A percentile compares a stretch with the other conserved stretches of the same genome.
phyloP scores from a whole-genome alignment of 169 alveolate genomes.

The Plasmodium ovale region DNA sequence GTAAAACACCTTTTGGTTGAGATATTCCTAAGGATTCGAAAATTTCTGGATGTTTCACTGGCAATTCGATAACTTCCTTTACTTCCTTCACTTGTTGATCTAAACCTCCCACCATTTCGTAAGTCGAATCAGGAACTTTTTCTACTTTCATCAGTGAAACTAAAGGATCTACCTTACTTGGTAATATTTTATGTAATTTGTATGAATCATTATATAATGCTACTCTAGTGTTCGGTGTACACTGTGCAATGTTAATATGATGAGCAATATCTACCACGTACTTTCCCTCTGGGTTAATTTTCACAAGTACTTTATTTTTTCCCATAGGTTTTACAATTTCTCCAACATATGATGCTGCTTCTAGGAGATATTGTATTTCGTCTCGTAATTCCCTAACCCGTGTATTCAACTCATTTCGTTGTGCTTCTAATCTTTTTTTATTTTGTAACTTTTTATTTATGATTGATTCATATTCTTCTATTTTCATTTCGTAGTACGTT shows the following conservation, averaged over 20 bases:
- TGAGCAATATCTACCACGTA: conserved; percentile 95
- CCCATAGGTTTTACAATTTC: conserved; percentile 99
- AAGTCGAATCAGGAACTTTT: conserved; percentile 99
- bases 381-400: conserved; percentile 96
- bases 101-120: conserved; percentile 99
- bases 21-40: conserved; percentile 98
- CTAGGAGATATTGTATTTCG: conserved; percentile 93
- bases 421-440: conserved; percentile 96
- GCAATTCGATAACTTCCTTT: conserved; percentile 99
- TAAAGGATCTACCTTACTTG: conserved; percentile 98
- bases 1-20: conserved; percentile 95
- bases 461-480: conserved; percentile 85
- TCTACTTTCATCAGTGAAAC: conserved; percentile 99
- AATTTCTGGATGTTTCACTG: conserved; percentile 99
- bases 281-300: conserved; percentile 98
- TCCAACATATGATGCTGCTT: conserved; percentile 98
- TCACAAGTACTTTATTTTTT: conserved; percentile 96
- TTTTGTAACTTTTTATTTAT: conserved; percentile 82
- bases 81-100: conserved; percentile 98
- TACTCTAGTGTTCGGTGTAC: conserved; percentile 95
- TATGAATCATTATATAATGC: conserved; percentile 93
- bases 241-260: conserved; percentile 93
- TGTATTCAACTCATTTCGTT: conserved; percentile 97
- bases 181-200: conserved; percentile 95
- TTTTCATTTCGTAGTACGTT: conserved; percentile 79